Base-by-base conservation (phyloP, 1,139 yeast genomes). In the Blastobotrys capitulatus region DNA sequence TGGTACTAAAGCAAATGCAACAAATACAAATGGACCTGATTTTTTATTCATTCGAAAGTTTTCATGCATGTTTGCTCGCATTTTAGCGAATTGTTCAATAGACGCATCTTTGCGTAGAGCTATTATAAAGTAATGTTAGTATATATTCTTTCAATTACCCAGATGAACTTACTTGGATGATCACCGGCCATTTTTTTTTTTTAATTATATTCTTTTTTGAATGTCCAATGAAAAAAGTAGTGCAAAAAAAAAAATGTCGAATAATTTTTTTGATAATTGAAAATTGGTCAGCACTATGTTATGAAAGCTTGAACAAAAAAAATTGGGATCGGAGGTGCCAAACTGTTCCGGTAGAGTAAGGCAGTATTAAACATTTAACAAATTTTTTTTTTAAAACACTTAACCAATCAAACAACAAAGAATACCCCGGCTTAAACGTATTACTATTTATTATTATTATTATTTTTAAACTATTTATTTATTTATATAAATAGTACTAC, bases 21-120 rank as follows among this genome's bases (percentile, higher is more conserved):
- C 54, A 42, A 66, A 46, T 26, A 65, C 61, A 53, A 63, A 63
- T n/a, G 62, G 54, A 43, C 69, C 69, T 51, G 61, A 57, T 53
- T 59, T 59, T 37, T 54, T 54, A 55, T 54, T 66, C 57, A 64
- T 54, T 50, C 62, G 60, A 59, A 66, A 66, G 57, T 61, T 53
- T 51, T 59, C 54, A 37, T 61, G 60, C 46, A 64, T 56, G 58
- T 63, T 62, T 44, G 57, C 64, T 47, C 69, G 60, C 68, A 66
- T 59, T 31, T 52, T 56, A 54, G 64, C 64, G 54, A 62, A 66
- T 59, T 57, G 59, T 60, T 66, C 70, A 52, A 66, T 64, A 42
- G 66, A 68, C 46, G 60, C 60, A 49, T 66, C 70, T 46, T 62
- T 61, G 51, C 58, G 58, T 40, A 63, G 64, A 31, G 66, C 67